These are phyloP conservation scores for Citrullus colocynthis DNA, from an alignment of 306 rosid genomes.

Conservation along the genomic window DNA sequence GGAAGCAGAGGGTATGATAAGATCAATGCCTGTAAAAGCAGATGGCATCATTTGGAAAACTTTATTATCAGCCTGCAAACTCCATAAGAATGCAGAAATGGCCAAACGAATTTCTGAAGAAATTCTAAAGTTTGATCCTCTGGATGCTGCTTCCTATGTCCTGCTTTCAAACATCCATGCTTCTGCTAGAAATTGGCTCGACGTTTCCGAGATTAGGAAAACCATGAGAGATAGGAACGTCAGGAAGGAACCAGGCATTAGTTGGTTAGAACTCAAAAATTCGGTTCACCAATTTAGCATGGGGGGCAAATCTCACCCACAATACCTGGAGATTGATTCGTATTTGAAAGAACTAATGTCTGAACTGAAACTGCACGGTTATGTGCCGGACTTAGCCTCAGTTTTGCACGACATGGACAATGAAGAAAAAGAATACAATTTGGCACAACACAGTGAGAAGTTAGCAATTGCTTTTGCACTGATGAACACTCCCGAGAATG, in stretches of 20 bases:
- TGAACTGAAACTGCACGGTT: constrained; percentile 69
- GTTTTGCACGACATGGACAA: constrained; percentile 81
- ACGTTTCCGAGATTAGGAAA: constrained; percentile 61
- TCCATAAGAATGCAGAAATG: constrained; percentile 64
- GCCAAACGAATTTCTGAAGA: constrained; percentile 61
- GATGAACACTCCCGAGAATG: constrained; percentile 40
- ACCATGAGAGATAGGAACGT: constrained; percentile 56
- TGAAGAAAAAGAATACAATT: constrained; percentile 72
- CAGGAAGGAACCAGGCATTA: constrained; percentile 70
- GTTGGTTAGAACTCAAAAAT: constrained; percentile 81
- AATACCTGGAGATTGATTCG: constrained; percentile 34
- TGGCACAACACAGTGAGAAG: constrained; percentile 79
- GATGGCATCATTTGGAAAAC: constrained; percentile 84
- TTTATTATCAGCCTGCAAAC: constrained; percentile 72
- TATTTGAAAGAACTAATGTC: constrained; percentile 56
- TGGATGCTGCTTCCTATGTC: constrained; percentile 65
- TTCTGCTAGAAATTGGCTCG: constrained; percentile 66
- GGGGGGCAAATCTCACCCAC: constrained; percentile 52
- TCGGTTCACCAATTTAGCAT: constrained; percentile 50
- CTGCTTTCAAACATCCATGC: constrained; percentile 72
- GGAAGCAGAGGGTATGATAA: constrained; percentile 68
- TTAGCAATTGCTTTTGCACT: constrained; percentile 75
- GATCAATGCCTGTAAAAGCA: constrained; percentile 67
- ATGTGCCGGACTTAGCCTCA: constrained; percentile 57
- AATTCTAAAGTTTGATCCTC: constrained; percentile 63